Evolutionary conservation across 116 monocot genomes (phyloP).

Genomic region (Cymodocea nodosa): DNA sequence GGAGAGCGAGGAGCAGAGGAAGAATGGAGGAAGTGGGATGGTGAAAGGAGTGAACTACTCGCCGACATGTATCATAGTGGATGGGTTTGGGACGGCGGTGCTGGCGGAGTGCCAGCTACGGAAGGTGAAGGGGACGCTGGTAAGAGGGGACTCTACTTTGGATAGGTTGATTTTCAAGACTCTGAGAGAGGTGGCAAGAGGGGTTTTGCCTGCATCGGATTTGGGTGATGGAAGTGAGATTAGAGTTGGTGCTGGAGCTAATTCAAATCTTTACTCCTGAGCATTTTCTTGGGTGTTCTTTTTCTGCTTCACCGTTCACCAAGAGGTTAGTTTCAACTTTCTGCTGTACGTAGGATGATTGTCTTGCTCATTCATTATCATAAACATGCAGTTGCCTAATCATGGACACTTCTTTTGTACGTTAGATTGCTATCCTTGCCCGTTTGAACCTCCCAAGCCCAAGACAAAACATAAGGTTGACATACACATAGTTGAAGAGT

Average conservation of each 20-base stretch:
- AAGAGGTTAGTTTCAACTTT: no score
- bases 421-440: constrained; percentile 91
- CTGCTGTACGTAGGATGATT: no score
- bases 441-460: constrained; percentile 98
- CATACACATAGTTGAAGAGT: constrained; percentile 97
- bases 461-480: constrained; percentile 99
- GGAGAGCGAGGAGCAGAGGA: constrained; percentile 51
- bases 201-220: neutral
- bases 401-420: no score
- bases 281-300: neutral
- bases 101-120: constrained; percentile 72
- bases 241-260: neutral
- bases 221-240: neutral
- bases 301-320: no score
- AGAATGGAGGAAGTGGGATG: constrained; percentile 1
- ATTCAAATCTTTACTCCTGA: constrained; percentile 6
- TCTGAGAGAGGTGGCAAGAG: neutral
- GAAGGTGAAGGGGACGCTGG: constrained; percentile 37
- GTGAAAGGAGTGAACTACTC: constrained; percentile 24
- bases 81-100: constrained; percentile 65
- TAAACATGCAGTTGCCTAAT: no score
- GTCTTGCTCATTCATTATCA: no score
- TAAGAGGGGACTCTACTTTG: constrained; percentile 22
- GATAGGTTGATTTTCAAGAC: neutral
- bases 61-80: constrained; percentile 68